Evolutionary conservation across 2,329 filamentous ascomycete genomes (phyloP), one percentile per base, ranked within the genome.

Genomic region (Hypoxylon sp.): DNA sequence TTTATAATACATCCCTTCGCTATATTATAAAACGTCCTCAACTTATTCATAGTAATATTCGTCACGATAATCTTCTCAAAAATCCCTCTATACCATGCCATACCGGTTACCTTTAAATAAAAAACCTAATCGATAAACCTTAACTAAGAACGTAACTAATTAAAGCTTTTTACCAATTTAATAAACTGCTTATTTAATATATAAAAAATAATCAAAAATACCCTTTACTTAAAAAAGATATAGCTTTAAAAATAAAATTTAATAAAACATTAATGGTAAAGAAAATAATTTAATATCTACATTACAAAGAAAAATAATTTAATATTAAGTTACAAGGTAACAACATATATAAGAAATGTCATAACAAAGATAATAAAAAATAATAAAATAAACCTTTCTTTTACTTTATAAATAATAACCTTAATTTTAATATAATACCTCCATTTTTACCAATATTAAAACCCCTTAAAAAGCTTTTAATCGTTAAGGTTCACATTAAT

Each of bases 281-380:
- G 2, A n/a, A n/a, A 4, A 48, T 48, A 9, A 19, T 14, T n/a
- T 4, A 16, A 16, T 48, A 14, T 48, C n/a, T 9, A 12, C 9
- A 8, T 8, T 29, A 30, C 16, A 48, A 48, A 30, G 14, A 48
- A 48, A 16, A 16, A 16, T 48, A 19, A 19, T 48, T 48, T 30
- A 30, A 48, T 30, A 30, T 48, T 16, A 30, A 29, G 25, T 19
- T 52, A 52, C 30, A 48, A 30, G 5, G n/a, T 6, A 27, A 27
- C 6, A 27, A 6, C 6, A 27, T 27, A 3, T 27, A 27, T 27
- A 27, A 3, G 6, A 16, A 48, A 48, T 48, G 8, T 6, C 23
- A 47, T 47, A 47, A 27, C 3, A 47, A 48, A 30, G 16, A 48
- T 30, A 30, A 48, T 30, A 27, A 27, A 29, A 48, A 48, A 30